Percentiles rank a stretch among this genome's conserved stretches.
phyloP scores from a whole-genome alignment of 1,139 yeast genomes.

The Suhomyces anneliseae region DNA sequence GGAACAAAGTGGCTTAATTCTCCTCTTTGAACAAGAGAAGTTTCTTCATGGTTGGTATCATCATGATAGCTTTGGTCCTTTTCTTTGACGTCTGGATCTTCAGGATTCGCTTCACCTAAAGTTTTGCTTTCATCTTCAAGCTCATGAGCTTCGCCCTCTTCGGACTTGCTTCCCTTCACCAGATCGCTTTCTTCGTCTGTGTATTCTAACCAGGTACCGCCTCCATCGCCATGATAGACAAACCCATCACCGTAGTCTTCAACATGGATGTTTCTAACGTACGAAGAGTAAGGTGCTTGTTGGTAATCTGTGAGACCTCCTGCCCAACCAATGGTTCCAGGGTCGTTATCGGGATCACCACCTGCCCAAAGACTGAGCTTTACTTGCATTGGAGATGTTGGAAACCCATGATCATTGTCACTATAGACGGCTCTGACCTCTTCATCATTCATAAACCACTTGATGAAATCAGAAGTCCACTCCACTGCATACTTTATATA shows the following conservation, averaged over 20 bases:
- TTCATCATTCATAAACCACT: constrained; percentile 34
- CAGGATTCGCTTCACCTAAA: too few relatives aligned
- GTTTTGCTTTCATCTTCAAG: too few relatives aligned
- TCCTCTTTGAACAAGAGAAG: too few relatives aligned
- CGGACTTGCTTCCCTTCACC: background rate
- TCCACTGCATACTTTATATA: constrained; percentile 36
- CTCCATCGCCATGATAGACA: constrained; percentile 31
- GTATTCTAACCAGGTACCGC: constrained; percentile 10
- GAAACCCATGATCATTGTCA: constrained; percentile 31
- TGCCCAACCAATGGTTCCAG: constrained; percentile 51
- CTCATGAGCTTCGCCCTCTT: too few relatives aligned
- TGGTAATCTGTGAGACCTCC: constrained; percentile 41
- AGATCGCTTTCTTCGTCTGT: background rate
- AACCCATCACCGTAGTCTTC: constrained; percentile 33
- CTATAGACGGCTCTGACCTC: constrained; percentile 25
- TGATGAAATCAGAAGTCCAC: constrained; percentile 37
- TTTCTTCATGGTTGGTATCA: too few relatives aligned
- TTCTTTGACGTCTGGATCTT: too few relatives aligned
- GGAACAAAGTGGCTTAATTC: too few relatives aligned
- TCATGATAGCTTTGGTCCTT: too few relatives aligned
- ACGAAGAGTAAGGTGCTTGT: constrained; percentile 38
- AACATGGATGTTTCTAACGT: constrained; percentile 28
- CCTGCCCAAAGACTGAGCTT: constrained; percentile 42
- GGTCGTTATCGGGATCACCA: constrained; percentile 44
- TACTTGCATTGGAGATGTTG: constrained; percentile 40